Evolutionary conservation across 257 asterid genomes (phyloP).

Genomic region (Asclepias syriaca): DNA sequence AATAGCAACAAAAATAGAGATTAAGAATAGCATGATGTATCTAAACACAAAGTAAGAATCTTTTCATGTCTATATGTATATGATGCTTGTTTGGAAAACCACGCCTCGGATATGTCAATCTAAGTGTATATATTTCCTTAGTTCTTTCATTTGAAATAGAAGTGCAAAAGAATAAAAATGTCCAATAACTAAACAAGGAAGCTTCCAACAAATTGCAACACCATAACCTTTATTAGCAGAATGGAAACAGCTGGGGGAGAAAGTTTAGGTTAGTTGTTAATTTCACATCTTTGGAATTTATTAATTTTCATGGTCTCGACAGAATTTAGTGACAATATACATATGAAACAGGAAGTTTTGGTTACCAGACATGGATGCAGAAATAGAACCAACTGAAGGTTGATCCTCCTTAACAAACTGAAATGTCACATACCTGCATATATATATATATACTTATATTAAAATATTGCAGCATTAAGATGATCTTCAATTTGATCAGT

Average conservation of each 20-base stretch:
- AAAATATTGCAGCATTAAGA: conserved; percentile 1
- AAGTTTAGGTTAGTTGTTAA: not conserved
- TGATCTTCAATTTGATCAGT: not conserved
- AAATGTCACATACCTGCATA: conserved; percentile 74
- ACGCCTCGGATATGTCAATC: not conserved
- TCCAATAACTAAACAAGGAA: not conserved
- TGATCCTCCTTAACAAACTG: conserved; percentile 68
- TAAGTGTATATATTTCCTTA: not conserved
- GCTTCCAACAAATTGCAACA: not conserved
- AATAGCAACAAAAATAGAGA: not conserved
- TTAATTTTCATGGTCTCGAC: not conserved
- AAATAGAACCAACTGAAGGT: conserved; percentile 37
- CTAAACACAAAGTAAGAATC: not conserved
- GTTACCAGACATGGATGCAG: conserved; percentile 51
- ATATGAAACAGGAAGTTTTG: conserved; percentile 12
- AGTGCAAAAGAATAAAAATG: not conserved
- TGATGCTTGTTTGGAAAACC: not conserved
- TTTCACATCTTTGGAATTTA: not conserved
- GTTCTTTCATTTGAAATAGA: not conserved
- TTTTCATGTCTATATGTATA: not conserved
- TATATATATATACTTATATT: conserved; percentile 13
- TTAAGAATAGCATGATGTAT: not conserved
- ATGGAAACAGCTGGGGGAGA: not conserved
- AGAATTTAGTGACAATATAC: not conserved
- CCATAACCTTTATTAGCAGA: not conserved